Conservation (phyloP, 805 yeast species). For the Starmerella lactis-condensi region DNA sequence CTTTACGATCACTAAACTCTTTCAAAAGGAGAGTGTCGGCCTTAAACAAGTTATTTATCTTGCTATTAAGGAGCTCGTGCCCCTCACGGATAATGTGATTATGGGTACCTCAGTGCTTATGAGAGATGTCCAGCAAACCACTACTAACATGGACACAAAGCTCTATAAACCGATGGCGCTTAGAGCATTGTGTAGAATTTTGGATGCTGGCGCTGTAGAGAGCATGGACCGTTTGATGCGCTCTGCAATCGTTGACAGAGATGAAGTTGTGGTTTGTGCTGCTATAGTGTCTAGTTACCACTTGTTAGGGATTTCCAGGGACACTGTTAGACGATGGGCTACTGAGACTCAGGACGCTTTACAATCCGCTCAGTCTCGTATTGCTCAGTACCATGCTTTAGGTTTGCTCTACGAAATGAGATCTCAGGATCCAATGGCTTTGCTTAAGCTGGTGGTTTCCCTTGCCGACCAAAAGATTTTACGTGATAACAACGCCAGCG, state of each 20-base stretch:
- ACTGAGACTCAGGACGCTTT: slow-evolving; percentile 91
- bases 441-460: slow-evolving; percentile 74
- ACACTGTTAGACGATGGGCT: slow-evolving; percentile 81
- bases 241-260: slow-evolving; percentile 77
- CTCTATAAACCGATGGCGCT: slow-evolving; percentile 87
- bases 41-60: slow-evolving; percentile 85
- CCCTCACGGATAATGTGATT: slow-evolving; percentile 72
- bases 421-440: slow-evolving; percentile 83
- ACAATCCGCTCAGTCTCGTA: slow-evolving; percentile 30
- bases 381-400: slow-evolving; percentile 89
- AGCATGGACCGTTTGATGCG: slow-evolving; percentile 85
- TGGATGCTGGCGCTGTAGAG: slow-evolving; percentile 71
- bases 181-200: slow-evolving; percentile 72
- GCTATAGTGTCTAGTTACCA: slow-evolving; percentile 85
- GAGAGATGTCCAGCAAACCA: slow-evolving; percentile 83
- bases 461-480: slow-evolving; percentile 40
- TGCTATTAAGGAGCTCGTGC: slow-evolving; percentile 78
- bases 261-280: slow-evolving; percentile 81
- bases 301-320: slow-evolving; percentile 72
- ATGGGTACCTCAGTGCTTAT: slow-evolving; percentile 97
- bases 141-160: slow-evolving; percentile 27
- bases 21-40: slow-evolving; percentile 73
- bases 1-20: slow-evolving; percentile 82
- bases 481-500: slow-evolving; percentile 65
- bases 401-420: slow-evolving; percentile 77